Evolutionary conservation across 768 basidiomycete species (phyloP), one percentile per base, ranked within the genome.

Genomic region (Rhizopogon rudus): DNA sequence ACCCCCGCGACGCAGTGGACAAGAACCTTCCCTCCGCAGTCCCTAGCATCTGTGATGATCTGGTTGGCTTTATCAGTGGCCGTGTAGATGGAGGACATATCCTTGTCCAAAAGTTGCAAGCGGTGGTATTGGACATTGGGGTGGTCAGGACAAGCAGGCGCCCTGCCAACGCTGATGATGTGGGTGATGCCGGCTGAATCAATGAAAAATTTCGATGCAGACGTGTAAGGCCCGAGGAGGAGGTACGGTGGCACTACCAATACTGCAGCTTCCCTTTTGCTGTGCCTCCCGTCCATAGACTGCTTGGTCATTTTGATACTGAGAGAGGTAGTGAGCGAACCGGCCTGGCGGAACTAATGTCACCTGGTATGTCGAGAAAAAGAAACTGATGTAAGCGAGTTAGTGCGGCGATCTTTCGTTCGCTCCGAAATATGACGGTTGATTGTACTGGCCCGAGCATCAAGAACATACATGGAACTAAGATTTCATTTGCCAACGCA

Each of bases 401-500:
- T 8, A 9, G 8, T 7, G 10, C 31, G 35, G 10, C 4, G 10
- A 37, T 35, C 35, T 12, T 37, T 37, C 2, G 35, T 37, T 37
- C 35, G 35, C 35, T 12, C 12, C 10, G 35, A 9, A 37, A 37
- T 25, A 25, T 25, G 25, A 4, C 25, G 25, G 25, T 37, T 37
- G 13, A 3, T 25, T 37, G 13, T 37, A 37, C 35, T 12, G 35
- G 35, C 35, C 13, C 35, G 6, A 48, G 20, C 31, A 33, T 33
- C 33, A 48, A 14, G 8, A 48, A n/a, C 44, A 37, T 28, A 42
- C 42, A 25, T 16, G 14, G 25, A 5, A 37, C 6, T 40, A 44
- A 37, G 29, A 41, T 41, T 25, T 71, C 61, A 91, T 73, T 94
- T 92, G 39, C 93, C 93, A 51, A 95, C 91, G 65, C 93, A 96